Conservation (phyloP, 2,329 filamentous ascomycete genomes). For the Ophiostoma piceae region DNA sequence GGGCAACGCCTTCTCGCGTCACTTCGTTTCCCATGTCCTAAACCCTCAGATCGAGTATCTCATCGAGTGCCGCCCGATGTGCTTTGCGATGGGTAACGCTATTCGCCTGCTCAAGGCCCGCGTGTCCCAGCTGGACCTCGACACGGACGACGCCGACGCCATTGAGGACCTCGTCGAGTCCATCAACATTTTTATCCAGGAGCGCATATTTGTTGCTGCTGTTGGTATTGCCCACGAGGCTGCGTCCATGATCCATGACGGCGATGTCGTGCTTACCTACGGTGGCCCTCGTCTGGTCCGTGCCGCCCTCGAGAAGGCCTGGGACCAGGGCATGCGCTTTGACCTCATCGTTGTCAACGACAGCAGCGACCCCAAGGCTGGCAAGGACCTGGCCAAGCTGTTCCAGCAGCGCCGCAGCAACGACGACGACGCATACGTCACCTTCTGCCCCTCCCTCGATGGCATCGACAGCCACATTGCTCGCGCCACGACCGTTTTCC, state of each 20-base stretch:
- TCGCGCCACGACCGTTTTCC: conserved; percentile 62
- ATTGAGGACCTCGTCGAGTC: conserved; percentile 71
- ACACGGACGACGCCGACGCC: conserved; percentile 72
- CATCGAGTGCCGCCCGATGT: conserved; percentile 88
- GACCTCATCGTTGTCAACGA: conserved; percentile 79
- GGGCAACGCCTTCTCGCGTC: conserved; percentile 77
- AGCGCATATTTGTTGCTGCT: conserved; percentile 83
- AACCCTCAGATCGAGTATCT: conserved; percentile 95
- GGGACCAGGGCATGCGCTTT: conserved; percentile 66
- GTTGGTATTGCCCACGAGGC: conserved; percentile 76
- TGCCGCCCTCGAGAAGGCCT: conserved; percentile 69
- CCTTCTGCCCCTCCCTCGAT: conserved; percentile 72
- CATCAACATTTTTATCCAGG: conserved; percentile 85
- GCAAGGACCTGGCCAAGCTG: conserved; percentile 59
- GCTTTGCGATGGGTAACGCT: conserved; percentile 93
- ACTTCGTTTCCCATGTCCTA: conserved; percentile 85
- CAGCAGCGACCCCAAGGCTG: conserved; percentile 46
- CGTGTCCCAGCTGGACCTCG: conserved; percentile 84
- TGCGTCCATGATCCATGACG: conserved; percentile 67
- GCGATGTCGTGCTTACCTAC: conserved; percentile 80
- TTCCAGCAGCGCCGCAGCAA: conserved; percentile 40
- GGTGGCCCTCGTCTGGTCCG: conserved; percentile 83
- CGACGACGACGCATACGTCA: conserved; percentile 50
- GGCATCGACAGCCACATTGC: conserved; percentile 70
- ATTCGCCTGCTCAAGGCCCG: conserved; percentile 91